Evolutionary conservation across 1,284 basidiomycete species (phyloP), one percentile per base, ranked within the genome.

Genomic region (Polyporus tsugae): DNA sequence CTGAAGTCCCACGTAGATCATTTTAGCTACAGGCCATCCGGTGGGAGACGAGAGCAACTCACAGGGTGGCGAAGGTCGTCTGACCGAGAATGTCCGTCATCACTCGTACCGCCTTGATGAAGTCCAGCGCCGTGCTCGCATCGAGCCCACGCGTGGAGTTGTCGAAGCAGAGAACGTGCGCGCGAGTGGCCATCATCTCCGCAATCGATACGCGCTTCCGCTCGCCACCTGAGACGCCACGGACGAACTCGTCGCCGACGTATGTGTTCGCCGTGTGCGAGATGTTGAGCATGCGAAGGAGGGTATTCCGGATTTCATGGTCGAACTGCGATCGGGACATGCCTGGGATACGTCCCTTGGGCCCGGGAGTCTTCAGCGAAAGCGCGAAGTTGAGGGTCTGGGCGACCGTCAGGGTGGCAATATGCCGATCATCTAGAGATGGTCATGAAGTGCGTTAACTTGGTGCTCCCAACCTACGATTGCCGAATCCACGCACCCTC

Each of bases 211-310:
- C 94, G 74, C 95, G 93, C 80, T 95, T 95, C 42, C 91, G 85
- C 77, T 95, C 94, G 44, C 96, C 95, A 61, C 95, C 95, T 0
- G 91, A 93, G 4, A 96, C 91, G 69, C 95, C 95, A 17, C 95
- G 90, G 1, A 96, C 90, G 72, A 91, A 93, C 69, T 91, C 91
- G 76, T 95, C 90, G 3, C 95, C 95, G 53, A 97, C 94, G 3
- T 93, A 87, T 0, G 94, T 96, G 72, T 92, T 82, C 67, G 84
- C 83, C 0, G 92, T 95, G 76, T 91, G 92, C 7, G 86, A 84
- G 72, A 97, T 91, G 74, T 95, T 94, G 68, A 96, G 88, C 84
- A 95, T 92, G 69, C 87, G 89, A 60, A 95, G 84, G 2, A 95
- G 78, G 41, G 89, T 87, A 42, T 87, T 83, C 65, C 88, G 85